Evolutionary conservation across 2,329 filamentous ascomycete species (phyloP).

Genomic region (Samsoniella hepiali): DNA sequence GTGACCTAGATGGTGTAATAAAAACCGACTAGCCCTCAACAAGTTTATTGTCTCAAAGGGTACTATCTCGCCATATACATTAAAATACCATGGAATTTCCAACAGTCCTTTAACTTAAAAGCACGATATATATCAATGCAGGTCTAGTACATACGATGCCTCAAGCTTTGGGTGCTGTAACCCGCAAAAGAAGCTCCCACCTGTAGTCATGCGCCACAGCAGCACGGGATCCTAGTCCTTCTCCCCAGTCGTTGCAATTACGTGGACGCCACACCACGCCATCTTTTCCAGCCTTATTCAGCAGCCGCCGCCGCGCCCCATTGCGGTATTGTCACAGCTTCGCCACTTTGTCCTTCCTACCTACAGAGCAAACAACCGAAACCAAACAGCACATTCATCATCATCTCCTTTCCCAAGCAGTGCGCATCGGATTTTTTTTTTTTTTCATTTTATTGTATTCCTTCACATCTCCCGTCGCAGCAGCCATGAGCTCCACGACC

Average conservation of each 20-base stretch:
- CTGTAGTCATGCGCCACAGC: conserved; percentile 19
- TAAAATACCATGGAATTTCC: too few relatives aligned
- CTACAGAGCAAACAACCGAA: too few relatives aligned
- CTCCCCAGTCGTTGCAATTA: background rate
- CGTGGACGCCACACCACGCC: background rate
- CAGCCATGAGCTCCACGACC: conserved; percentile 65
- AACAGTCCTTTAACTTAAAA: too few relatives aligned
- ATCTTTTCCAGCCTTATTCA: conserved; percentile 13
- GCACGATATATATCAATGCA: too few relatives aligned
- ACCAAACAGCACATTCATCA: background rate
- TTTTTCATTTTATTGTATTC: too few relatives aligned
- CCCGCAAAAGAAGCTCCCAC: background rate
- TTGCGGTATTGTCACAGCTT: conserved; percentile 5
- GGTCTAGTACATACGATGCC: too few relatives aligned
- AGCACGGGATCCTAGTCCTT: conserved; percentile 18
- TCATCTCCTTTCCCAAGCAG: background rate
- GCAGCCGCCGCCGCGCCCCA: background rate
- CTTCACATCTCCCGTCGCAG: too few relatives aligned
- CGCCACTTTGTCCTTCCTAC: background rate
- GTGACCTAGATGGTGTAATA: too few relatives aligned
- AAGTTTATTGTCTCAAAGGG: too few relatives aligned
- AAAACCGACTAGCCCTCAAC: too few relatives aligned
- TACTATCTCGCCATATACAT: too few relatives aligned
- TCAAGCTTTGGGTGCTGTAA: too few relatives aligned
- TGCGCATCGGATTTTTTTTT: background rate